Evolutionary conservation across 331 rosid species (phyloP).

Genomic region (Quercus phellos): DNA sequence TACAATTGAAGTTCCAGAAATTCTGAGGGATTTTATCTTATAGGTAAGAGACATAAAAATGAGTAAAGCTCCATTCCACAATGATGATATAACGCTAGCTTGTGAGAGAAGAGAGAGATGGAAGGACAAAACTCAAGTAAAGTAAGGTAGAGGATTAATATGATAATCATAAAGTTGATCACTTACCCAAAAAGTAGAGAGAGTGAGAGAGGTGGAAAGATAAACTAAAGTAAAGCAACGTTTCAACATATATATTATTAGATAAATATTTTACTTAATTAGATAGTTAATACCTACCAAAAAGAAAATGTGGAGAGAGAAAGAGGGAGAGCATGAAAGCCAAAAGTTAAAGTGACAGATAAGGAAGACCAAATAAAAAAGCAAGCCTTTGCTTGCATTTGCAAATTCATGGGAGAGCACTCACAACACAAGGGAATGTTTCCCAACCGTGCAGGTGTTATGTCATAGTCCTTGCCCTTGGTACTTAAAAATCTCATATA

Average conservation of each 20-base stretch:
- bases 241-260: conserved; percentile 20
- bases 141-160: conserved; percentile 12
- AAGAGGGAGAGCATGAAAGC: conserved; percentile 4
- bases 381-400: conserved; percentile 73
- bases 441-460: conserved; percentile 44
- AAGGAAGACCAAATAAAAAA: conserved; percentile 39
- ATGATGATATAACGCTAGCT: conserved; percentile 36
- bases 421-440: conserved; percentile 47
- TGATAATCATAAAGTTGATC: conserved; percentile 17
- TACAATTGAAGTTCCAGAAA: conserved; percentile 20
- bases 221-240: conserved; percentile 37
- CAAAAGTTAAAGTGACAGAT: conserved; percentile 31
- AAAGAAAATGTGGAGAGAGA: conserved; percentile 14
- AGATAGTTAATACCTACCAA: conserved; percentile 25
- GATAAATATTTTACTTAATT: conserved; percentile 2
- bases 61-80: conserved; percentile 47
- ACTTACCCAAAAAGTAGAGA: conserved; percentile 25
- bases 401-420: conserved; percentile 43
- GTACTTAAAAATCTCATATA: conserved; percentile 21
- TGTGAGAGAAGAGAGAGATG: conserved; percentile 13
- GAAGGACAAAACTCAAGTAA: conserved; percentile 22
- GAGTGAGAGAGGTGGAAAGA: conserved; percentile 15
- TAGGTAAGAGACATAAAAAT: conserved; percentile 29
- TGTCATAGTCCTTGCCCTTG: conserved; percentile 48
- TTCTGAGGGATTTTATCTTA: conserved; percentile 28